A percentile compares a stretch with the other conserved stretches of the same genome.
These are phyloP conservation scores for Mycena olivaceomarginata DNA, from an alignment of 768 basidiomycete genomes.

Conservation along the genomic window DNA sequence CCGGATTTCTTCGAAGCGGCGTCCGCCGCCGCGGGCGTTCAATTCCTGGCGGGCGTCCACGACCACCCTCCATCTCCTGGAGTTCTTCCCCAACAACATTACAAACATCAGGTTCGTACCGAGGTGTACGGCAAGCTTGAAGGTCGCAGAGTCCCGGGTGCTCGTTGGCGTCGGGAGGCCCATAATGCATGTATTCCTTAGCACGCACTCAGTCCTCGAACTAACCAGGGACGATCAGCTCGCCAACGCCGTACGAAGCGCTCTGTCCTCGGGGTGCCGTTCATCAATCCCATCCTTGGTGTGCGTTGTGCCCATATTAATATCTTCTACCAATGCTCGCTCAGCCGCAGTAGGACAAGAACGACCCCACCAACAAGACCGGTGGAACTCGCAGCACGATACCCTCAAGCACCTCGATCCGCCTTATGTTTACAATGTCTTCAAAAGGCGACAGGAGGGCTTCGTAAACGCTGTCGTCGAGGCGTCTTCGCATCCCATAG, in stretches of 20 bases:
- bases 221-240: slow-evolving; percentile 9
- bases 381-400: slow-evolving; percentile 57
- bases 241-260: slow-evolving; percentile 14
- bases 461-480: slow-evolving; percentile 52
- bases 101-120: slow-evolving; percentile 26
- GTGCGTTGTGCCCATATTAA: neutral
- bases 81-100: slow-evolving; percentile 21
- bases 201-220: no score
- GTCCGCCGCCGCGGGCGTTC: slow-evolving; percentile 6
- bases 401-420: slow-evolving; percentile 52
- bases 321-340: neutral
- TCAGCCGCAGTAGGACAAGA: slow-evolving; percentile 49
- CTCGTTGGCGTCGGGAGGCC: slow-evolving; percentile 21
- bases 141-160: slow-evolving; percentile 21
- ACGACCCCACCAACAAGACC: slow-evolving; percentile 51
- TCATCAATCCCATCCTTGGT: slow-evolving; percentile 55
- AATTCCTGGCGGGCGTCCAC: slow-evolving; percentile 20
- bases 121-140: slow-evolving; percentile 4
- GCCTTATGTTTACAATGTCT: slow-evolving; percentile 57
- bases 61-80: neutral
- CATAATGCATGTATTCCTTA: neutral
- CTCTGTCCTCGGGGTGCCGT: slow-evolving; percentile 23
- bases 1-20: slow-evolving; percentile 24
- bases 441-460: slow-evolving; percentile 50
- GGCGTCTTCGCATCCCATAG: slow-evolving; percentile 52